Percentiles rank a stretch among this genome's conserved stretches.
These are phyloP conservation scores for Bimuria novae-zelandiae DNA, from an alignment of 2,329 filamentous ascomycete species.

Conservation along the genomic window DNA sequence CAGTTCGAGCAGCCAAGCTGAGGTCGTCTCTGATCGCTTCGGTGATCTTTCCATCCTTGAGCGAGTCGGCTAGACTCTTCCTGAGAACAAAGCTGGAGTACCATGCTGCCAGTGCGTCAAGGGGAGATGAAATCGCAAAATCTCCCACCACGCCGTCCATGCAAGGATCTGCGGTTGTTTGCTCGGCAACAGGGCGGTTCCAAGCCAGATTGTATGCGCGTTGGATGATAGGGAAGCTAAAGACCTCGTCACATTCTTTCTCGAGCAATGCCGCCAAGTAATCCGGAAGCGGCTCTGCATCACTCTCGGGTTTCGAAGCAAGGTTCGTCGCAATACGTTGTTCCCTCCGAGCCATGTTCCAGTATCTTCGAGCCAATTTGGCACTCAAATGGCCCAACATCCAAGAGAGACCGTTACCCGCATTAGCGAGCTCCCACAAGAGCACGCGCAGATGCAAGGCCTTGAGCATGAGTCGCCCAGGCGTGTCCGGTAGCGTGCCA, in stretches of 20 bases:
- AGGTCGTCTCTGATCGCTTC: conserved; percentile 60
- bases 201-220: conserved; percentile 88
- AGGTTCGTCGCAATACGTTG: conserved; percentile 51
- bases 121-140: conserved; percentile 78
- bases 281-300: conserved; percentile 71
- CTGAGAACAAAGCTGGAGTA: conserved; percentile 78
- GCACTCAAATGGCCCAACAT: conserved; percentile 72
- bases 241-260: conserved; percentile 79
- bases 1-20: conserved; percentile 70
- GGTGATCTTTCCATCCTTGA: conserved; percentile 57
- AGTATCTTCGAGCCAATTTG: conserved; percentile 74
- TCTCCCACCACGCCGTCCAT: conserved; percentile 87
- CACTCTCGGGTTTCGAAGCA: conserved; percentile 47
- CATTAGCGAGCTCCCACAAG: conserved; percentile 75
- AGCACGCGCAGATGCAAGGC: conserved; percentile 89
- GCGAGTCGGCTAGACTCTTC: conserved; percentile 66
- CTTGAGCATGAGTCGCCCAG: conserved; percentile 84
- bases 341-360: conserved; percentile 77
- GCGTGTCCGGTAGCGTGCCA: conserved; percentile 81
- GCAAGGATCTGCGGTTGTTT: conserved; percentile 67
- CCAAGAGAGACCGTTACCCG: conserved; percentile 66
- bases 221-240: conserved; percentile 77
- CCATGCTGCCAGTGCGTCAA: conserved; percentile 92
- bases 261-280: conserved; percentile 78
- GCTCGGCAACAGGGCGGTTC: conserved; percentile 75